Percentiles rank a stretch among this genome's conserved stretches.
Evolutionary conservation across 129 eudicot species (phyloP).

Genomic region (Flaveria brownii): DNA sequence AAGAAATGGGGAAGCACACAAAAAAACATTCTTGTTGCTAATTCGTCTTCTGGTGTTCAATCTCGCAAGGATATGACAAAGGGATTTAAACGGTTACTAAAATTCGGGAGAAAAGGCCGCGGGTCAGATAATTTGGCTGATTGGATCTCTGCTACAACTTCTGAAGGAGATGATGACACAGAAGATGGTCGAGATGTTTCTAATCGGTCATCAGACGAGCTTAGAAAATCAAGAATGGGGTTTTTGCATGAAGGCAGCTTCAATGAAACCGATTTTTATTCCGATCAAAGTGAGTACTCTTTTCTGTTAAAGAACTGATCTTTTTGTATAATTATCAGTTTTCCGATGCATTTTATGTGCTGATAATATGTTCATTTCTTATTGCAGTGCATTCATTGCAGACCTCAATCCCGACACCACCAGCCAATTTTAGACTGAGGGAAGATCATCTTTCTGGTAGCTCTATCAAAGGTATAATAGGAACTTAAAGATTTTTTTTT

Average conservation of each 20-base stretch:
- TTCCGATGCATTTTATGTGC: background rate
- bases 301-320: background rate
- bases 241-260: constrained; percentile 61
- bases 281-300: constrained; percentile 64
- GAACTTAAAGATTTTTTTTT: background rate
- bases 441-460: constrained; percentile 93
- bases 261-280: constrained; percentile 58
- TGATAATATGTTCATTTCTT: constrained; percentile 29
- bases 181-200: constrained; percentile 85
- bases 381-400: constrained; percentile 55
- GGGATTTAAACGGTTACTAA: constrained; percentile 86
- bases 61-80: constrained; percentile 83
- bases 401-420: constrained; percentile 77
- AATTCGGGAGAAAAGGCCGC: constrained; percentile 89
- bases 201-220: constrained; percentile 82
- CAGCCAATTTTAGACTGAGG: constrained; percentile 78
- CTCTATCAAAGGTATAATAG: constrained; percentile 67
- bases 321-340: background rate
- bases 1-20: constrained; percentile 97
- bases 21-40: constrained; percentile 59
- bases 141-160: constrained; percentile 97
- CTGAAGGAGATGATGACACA: constrained; percentile 96
- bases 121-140: constrained; percentile 81
- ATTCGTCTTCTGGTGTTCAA: constrained; percentile 53
- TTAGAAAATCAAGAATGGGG: constrained; percentile 97